phyloP scores from a whole-genome alignment of 2,329 filamentous ascomycete genomes.

The Phaeosphaeriaceae sp. region DNA sequence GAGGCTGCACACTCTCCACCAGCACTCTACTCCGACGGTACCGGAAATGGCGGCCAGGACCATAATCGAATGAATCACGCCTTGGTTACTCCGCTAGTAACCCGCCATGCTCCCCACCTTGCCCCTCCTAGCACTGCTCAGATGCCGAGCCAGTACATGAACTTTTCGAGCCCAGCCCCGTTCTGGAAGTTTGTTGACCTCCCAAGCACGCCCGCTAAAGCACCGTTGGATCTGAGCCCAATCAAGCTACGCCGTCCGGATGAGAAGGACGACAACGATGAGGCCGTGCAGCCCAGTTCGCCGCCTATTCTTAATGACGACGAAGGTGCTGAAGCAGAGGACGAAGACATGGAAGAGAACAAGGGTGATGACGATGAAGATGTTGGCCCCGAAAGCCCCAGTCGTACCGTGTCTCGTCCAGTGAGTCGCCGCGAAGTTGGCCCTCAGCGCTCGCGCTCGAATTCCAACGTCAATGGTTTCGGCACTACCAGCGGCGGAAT shows the following conservation, averaged over 20 bases:
- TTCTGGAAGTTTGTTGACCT: constrained; percentile 89
- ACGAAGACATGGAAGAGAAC: constrained; percentile 36
- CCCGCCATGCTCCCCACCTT: constrained; percentile 74
- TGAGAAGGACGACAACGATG: constrained; percentile 42
- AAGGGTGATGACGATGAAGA: constrained; percentile 45
- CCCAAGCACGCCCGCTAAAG: constrained; percentile 71
- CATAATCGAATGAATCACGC: constrained; percentile 38
- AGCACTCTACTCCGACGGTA: constrained; percentile 44
- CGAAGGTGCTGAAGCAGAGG: constrained; percentile 35
- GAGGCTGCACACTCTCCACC: constrained; percentile 46
- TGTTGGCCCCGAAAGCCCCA: constrained; percentile 41
- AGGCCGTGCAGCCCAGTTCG: constrained; percentile 41
- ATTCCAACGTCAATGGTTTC: constrained; percentile 39
- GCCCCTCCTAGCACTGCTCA: constrained; percentile 83
- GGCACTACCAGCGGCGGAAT: constrained; percentile 37
- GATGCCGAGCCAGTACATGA: constrained; percentile 83
- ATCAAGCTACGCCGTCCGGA: constrained; percentile 43
- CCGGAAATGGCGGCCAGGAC: constrained; percentile 38
- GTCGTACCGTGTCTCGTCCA: constrained; percentile 43
- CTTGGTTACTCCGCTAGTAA: constrained; percentile 72
- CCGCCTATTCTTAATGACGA: constrained; percentile 40
- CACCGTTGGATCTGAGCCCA: constrained; percentile 42
- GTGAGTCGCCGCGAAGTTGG: constrained; percentile 41
- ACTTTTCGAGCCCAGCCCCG: constrained; percentile 82
- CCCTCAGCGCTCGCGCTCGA: constrained; percentile 37